phyloP scores from a whole-genome alignment of 1,284 basidiomycete species.

The Sporisorium scitamineum region DNA sequence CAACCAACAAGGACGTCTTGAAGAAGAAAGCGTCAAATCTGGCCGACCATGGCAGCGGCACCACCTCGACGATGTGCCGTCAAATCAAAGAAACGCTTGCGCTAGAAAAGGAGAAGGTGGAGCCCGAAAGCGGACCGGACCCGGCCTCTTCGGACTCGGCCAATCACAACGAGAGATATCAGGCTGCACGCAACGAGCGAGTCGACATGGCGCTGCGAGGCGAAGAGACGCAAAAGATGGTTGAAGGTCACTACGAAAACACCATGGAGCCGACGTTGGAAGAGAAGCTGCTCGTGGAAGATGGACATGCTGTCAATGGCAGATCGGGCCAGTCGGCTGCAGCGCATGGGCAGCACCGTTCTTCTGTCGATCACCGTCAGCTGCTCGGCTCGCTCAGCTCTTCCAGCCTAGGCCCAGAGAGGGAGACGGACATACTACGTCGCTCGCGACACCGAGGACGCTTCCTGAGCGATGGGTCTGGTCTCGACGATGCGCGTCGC shows the following conservation, averaged over 20 bases:
- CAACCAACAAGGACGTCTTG: slow-evolving; percentile 15
- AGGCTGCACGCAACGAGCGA: slow-evolving; percentile 34
- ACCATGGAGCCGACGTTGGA: slow-evolving; percentile 50
- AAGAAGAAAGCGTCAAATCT: slow-evolving; percentile 22
- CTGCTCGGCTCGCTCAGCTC: slow-evolving; percentile 32
- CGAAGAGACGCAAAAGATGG: slow-evolving; percentile 35
- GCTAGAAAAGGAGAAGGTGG: slow-evolving; percentile 25
- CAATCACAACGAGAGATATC: slow-evolving; percentile 41
- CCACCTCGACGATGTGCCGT: slow-evolving; percentile 21
- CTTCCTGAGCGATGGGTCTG: slow-evolving; percentile 18
- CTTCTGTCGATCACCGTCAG: slow-evolving; percentile 21
- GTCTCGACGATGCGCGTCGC: slow-evolving; percentile 30
- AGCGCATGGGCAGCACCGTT: slow-evolving; percentile 9
- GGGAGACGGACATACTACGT: slow-evolving; percentile 39
- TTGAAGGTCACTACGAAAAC: slow-evolving; percentile 49
- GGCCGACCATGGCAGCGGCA: slow-evolving; percentile 20
- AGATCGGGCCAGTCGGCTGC: slow-evolving; percentile 4
- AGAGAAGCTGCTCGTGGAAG: slow-evolving; percentile 43
- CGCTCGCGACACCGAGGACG: slow-evolving; percentile 28
- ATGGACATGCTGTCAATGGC: slow-evolving; percentile 33
- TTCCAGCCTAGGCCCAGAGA: slow-evolving; percentile 26
- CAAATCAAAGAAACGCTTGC: slow-evolving; percentile 41
- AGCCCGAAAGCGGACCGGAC: slow-evolving; percentile 1
- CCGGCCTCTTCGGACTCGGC: slow-evolving; percentile 11
- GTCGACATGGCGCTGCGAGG: slow-evolving; percentile 30